A percentile compares a stretch with the other conserved stretches of the same genome.
These are phyloP conservation scores for Trypanosoma mega DNA, from an alignment of 208 protist species.

Conservation along the genomic window DNA sequence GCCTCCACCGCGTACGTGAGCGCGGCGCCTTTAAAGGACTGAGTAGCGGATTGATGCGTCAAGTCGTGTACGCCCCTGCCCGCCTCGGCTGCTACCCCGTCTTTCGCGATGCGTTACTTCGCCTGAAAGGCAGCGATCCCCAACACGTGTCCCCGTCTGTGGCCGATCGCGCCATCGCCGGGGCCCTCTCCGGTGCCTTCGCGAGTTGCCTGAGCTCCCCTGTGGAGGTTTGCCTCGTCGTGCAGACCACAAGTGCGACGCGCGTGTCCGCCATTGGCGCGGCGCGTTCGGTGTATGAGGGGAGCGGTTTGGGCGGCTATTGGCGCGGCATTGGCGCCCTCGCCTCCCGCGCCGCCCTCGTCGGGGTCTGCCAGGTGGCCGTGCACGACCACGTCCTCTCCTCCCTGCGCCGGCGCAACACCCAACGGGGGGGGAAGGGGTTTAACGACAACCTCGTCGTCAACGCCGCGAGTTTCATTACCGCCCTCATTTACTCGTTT, in stretches of 20 bases:
- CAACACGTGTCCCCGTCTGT: conserved; percentile 45
- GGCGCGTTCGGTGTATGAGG: conserved; percentile 35
- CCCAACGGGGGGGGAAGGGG: conserved; percentile 14
- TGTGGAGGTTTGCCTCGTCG: conserved; percentile 89
- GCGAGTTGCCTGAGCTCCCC: conserved; percentile 86
- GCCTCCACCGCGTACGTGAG: conserved; percentile 41
- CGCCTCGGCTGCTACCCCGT: conserved; percentile 90
- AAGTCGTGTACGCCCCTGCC: conserved; percentile 89
- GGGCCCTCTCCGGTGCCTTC: conserved; percentile 74
- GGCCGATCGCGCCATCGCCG: conserved; percentile 76
- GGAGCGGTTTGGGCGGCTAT: conserved; percentile 63
- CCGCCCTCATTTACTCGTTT: conserved; percentile 79
- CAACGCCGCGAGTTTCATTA: conserved; percentile 76
- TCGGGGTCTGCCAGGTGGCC: conserved; percentile 88
- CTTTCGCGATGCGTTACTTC: conserved; percentile 79
- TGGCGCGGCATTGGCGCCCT: conserved; percentile 86
- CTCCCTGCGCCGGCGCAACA: conserved; percentile 56
- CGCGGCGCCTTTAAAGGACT: conserved; percentile 87
- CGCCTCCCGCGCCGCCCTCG: conserved; percentile 76
- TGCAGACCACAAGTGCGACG: conserved; percentile 78
- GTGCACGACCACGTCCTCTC: conserved; percentile 92
- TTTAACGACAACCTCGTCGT: conserved; percentile 78
- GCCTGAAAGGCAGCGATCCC: conserved; percentile 46
- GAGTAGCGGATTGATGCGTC: conserved; percentile 70
- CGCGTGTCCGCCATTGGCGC: conserved; percentile 60